Base-by-base conservation (phyloP, 768 basidiomycete species). In the Stropharia rugosoannulata region DNA sequence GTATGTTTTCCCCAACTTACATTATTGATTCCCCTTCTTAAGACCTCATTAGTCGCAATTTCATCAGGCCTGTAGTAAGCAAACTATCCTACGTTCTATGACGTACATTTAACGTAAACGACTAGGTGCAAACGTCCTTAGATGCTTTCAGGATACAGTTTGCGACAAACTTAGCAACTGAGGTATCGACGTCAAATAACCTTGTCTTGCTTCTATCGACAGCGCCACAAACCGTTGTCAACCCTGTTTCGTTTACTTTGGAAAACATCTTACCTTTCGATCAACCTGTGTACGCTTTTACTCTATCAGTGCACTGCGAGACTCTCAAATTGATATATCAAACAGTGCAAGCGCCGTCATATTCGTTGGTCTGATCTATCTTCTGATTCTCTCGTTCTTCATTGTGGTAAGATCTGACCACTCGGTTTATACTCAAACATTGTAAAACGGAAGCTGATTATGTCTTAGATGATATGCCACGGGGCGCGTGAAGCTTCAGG, bases 201-300 rank as follows among this genome's bases (percentile, higher is more conserved):
- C 39, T 74, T 5, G 42, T 63, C 1, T 51, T 64, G 2, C 56
- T 88, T 19, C 67, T 86, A 27, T 59, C 66, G 13, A 70, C 58
- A 0, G 84, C 86, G 0, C 86, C 87, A 0, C 70, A 74, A 51
- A 74, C 82, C 0, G 64, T 88, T 32, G 68, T 74, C 2, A 61
- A 69, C 10, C 84, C 87, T 0, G 61, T 85, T 3, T 70, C 64
- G 13, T 86, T 78, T 58, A 77, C 66, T 1, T 57, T 82, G 29
- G 53, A 72, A 42, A 86, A 89, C 57, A 62, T 84, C 1, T 69
- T 78, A 36, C 85, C 87, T 0, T 89, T 87, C 56, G 77, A 86
- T 61, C 67, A 80, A 16, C 79, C 85, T 32, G 82, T 81, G 84
- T 86, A 75, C n/a, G 83, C 70, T 7, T 11, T 32, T 43, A 18